Conservation (phyloP, 371 early-diverging fungal species). For the Rhizopus stolonifer region DNA sequence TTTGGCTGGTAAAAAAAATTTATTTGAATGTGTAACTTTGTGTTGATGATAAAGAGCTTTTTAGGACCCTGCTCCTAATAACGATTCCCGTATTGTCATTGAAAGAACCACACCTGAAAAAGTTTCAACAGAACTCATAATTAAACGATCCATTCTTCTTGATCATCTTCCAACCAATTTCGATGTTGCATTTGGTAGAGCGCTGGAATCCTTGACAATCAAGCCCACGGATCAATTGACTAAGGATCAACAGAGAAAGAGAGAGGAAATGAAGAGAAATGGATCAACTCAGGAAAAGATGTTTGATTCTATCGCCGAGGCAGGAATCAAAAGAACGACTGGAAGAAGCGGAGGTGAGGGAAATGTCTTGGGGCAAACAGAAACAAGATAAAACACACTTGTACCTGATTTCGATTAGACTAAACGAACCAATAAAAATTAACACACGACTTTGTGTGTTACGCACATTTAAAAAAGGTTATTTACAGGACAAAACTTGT, state of each 20-base stretch:
- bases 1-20: slow-evolving; percentile 30
- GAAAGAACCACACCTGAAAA: slow-evolving; percentile 33
- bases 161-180: slow-evolving; percentile 43
- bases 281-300: slow-evolving; percentile 6
- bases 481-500: background rate
- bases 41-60: background rate
- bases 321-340: slow-evolving; percentile 24
- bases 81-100: slow-evolving; percentile 38
- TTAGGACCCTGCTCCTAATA: slow-evolving; percentile 33
- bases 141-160: slow-evolving; percentile 31
- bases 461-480: background rate
- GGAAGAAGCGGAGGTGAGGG: slow-evolving; percentile 24
- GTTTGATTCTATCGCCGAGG: slow-evolving; percentile 19
- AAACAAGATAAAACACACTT: slow-evolving; percentile 1
- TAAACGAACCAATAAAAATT: too few species aligned
- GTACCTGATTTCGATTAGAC: too few species aligned
- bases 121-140: slow-evolving; percentile 34
- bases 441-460: too few species aligned
- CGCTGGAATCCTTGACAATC: slow-evolving; percentile 16
- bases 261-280: background rate
- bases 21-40: too few species aligned
- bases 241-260: background rate
- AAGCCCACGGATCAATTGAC: background rate
- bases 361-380: slow-evolving; percentile 13
- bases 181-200: slow-evolving; percentile 36